Percentiles rank a stretch among this genome's conserved stretches.
These are phyloP conservation scores for Zelopaecilomyces penicillatus DNA, from an alignment of 2,329 filamentous ascomycete genomes.

Conservation along the genomic window DNA sequence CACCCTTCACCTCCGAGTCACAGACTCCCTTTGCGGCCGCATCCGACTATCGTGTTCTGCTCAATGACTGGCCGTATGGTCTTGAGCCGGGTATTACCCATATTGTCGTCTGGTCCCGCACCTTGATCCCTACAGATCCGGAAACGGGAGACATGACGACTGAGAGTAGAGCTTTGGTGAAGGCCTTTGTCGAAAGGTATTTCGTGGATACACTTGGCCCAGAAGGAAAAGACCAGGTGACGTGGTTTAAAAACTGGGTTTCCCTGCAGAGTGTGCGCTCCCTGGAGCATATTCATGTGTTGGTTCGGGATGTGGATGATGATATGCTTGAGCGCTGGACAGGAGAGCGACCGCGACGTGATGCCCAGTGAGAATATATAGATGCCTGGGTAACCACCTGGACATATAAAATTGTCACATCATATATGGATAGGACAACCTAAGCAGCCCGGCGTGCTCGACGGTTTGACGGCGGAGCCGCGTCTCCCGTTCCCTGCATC, in stretches of 20 bases:
- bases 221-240: conserved; percentile 41
- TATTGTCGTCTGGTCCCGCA: conserved; percentile 87
- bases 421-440: conserved; percentile 1
- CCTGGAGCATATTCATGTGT: conserved; percentile 82
- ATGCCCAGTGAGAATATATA: conserved; percentile 10
- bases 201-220: conserved; percentile 54
- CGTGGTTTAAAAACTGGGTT: conserved; percentile 96
- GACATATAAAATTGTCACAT: conserved; percentile 3
- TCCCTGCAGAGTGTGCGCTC: conserved; percentile 79
- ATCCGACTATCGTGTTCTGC: conserved; percentile 60
- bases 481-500: conserved; percentile 28
- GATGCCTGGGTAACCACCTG: conserved; percentile 1
- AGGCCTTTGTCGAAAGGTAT: conserved; percentile 58
- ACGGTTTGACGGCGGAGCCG: conserved; percentile 39
- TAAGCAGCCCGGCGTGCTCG: conserved; percentile 47
- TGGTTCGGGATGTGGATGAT: conserved; percentile 48
- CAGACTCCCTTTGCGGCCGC: conserved; percentile 42
- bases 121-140: conserved; percentile 63
- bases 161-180: conserved; percentile 55
- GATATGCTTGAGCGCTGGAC: conserved; percentile 48
- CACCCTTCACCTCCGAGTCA: conserved; percentile 47
- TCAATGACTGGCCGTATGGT: conserved; percentile 94
- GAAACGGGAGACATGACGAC: conserved; percentile 64
- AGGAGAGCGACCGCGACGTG: conserved; percentile 33
- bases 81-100: conserved; percentile 60